phyloP scores from a whole-genome alignment of 768 basidiomycete species.

The Amanita rubescens region DNA sequence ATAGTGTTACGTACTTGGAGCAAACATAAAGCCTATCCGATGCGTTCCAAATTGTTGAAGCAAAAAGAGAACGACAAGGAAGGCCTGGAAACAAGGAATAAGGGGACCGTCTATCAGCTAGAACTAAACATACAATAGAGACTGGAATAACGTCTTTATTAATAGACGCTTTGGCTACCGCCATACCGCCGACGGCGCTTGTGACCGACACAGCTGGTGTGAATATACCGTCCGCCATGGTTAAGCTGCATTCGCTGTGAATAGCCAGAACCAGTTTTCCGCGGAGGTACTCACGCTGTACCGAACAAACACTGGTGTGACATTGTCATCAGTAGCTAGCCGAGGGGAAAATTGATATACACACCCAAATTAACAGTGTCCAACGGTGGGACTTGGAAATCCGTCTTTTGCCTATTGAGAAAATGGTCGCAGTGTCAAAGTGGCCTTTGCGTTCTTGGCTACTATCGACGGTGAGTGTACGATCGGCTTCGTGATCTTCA shows the following conservation, averaged over 20 bases:
- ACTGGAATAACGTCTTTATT: conserved; percentile 42
- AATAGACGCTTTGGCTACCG: conserved; percentile 47
- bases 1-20: conserved; percentile 34
- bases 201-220: conserved; percentile 67
- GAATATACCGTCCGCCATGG: conserved; percentile 61
- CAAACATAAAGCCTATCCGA: conserved; percentile 42
- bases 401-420: conserved; percentile 12
- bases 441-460: conserved; percentile 11
- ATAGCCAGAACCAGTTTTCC: too few relatives aligned
- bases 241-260: conserved; percentile 30
- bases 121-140: conserved; percentile 38
- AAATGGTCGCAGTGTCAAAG: conserved; percentile 6
- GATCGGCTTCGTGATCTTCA: conserved; percentile 39
- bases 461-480: conserved; percentile 46
- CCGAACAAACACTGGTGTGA: conserved; percentile 52
- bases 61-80: conserved; percentile 51
- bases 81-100: conserved; percentile 24
- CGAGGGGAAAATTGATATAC: conserved; percentile 8
- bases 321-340: background rate
- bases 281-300: conserved; percentile 30
- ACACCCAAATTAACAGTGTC: conserved; percentile 51
- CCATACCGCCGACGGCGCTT: conserved; percentile 63
- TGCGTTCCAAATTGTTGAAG: conserved; percentile 55
- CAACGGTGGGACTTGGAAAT: conserved; percentile 31
- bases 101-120: background rate